Conservation (phyloP, 1,284 basidiomycete species). For the Cutaneotrichosporon spelunceum region DNA sequence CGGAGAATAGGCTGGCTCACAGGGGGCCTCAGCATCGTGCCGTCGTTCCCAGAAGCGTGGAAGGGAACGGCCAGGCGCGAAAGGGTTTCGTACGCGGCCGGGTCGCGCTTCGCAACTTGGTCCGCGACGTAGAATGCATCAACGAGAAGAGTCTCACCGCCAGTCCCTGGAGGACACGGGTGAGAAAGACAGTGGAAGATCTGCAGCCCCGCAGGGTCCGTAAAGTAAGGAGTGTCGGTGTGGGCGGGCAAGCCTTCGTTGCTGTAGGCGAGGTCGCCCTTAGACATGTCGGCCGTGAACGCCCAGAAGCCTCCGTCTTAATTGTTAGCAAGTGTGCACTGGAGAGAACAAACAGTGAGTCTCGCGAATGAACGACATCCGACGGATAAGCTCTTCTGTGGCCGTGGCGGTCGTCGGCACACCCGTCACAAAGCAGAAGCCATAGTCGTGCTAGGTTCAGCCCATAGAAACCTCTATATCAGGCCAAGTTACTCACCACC, state of each 20-base stretch:
- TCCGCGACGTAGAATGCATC: conserved; percentile 92
- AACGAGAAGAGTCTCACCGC: conserved; percentile 84
- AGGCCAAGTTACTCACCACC: conserved; percentile 59
- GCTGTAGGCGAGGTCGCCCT: conserved; percentile 86
- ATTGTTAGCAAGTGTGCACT: conserved; percentile 3
- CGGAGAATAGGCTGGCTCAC: conserved; percentile 58
- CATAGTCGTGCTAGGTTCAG: conserved; percentile 66
- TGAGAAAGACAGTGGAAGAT: conserved; percentile 92
- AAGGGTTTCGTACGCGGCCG: conserved; percentile 69
- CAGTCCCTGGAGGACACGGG: conserved; percentile 63
- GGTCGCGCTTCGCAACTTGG: conserved; percentile 68
- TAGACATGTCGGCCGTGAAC: conserved; percentile 86
- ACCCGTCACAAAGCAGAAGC: conserved; percentile 81
- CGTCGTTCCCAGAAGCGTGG: conserved; percentile 80
- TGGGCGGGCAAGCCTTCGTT: conserved; percentile 83
- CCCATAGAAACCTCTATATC: neutral
- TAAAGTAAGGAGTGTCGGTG: conserved; percentile 94
- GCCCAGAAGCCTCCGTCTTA: conserved; percentile 93
- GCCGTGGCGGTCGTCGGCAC: conserved; percentile 78
- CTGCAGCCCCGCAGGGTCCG: conserved; percentile 88
- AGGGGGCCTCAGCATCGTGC: conserved; percentile 64
- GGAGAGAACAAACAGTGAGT: conserved; percentile 70
- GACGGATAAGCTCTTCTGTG: conserved; percentile 72
- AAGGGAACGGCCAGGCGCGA: conserved; percentile 69
- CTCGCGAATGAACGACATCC: conserved; percentile 85